Evolutionary conservation across 257 asterid genomes (phyloP).

Genomic region (Solanum clarkiae): DNA sequence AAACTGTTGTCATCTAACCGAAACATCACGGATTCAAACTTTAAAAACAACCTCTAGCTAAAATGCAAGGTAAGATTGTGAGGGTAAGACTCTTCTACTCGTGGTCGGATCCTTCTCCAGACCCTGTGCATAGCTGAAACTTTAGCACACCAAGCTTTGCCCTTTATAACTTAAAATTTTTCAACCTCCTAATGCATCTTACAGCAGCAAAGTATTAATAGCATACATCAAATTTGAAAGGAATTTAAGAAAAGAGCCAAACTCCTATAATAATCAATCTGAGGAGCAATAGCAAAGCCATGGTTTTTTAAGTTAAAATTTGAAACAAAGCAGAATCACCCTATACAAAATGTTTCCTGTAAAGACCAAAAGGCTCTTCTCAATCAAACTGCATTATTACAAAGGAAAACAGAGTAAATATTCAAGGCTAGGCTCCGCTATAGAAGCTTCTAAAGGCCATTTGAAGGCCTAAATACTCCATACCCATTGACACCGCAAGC

Average conservation of each 20-base stretch:
- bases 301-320: background rate
- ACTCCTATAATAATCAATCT: background rate
- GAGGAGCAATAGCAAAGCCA: background rate
- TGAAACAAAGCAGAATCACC: conserved; percentile 15
- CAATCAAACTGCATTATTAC: conserved; percentile 7
- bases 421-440: background rate
- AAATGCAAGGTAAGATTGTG: no score
- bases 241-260: background rate
- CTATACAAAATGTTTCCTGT: conserved; percentile 22
- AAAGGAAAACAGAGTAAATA: background rate
- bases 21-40: no score
- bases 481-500: conserved; percentile 48
- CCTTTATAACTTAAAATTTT: background rate
- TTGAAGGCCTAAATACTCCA: conserved; percentile 63
- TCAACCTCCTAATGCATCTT: background rate
- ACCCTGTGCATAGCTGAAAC: no score
- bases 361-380: background rate
- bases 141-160: no score
- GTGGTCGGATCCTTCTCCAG: no score
- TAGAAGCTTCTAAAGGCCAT: conserved; percentile 35
- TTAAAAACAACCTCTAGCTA: no score
- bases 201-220: background rate
- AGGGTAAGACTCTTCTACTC: no score
- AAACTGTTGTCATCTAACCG: no score
- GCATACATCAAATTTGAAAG: background rate